These are phyloP conservation scores for Amylostereum chailletii DNA, from an alignment of 1,284 basidiomycete species.

Conservation along the genomic window DNA sequence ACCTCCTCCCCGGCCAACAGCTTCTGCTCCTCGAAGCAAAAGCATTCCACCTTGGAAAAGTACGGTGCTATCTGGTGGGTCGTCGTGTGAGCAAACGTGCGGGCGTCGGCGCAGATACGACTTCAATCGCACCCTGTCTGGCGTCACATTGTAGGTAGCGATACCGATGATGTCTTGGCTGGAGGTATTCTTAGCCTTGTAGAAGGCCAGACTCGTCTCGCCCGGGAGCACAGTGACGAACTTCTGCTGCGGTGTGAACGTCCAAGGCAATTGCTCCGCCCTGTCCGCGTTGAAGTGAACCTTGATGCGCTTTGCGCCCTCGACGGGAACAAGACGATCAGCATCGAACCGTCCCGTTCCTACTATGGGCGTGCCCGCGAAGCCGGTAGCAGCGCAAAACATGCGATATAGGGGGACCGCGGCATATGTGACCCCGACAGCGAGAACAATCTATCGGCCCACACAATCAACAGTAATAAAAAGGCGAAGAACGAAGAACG, in stretches of 20 bases:
- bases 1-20: constrained; percentile 94
- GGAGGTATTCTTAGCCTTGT: constrained; percentile 85
- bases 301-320: constrained; percentile 71
- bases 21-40: constrained; percentile 99
- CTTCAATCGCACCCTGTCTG: constrained; percentile 57
- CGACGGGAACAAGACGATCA: constrained; percentile 72
- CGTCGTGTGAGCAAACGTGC: not conserved
- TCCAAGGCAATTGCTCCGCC: constrained; percentile 88
- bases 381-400: constrained; percentile 97
- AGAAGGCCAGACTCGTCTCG: constrained; percentile 95
- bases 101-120: not conserved
- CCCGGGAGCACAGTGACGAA: constrained; percentile 89
- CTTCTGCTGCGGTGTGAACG: constrained; percentile 86
- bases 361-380: constrained; percentile 90
- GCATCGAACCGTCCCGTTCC: constrained; percentile 76
- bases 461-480: not conserved
- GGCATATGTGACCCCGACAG: constrained; percentile 85
- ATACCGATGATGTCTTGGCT: constrained; percentile 93
- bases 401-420: constrained; percentile 96
- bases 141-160: constrained; percentile 96
- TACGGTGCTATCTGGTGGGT: constrained; percentile 83
- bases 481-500: constrained; percentile 19
- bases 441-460: constrained; percentile 59
- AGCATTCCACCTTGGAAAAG: constrained; percentile 99
- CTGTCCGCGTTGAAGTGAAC: constrained; percentile 95